Conservation (phyloP, 2,329 filamentous ascomycete genomes). For the Aspergillus sp. region DNA sequence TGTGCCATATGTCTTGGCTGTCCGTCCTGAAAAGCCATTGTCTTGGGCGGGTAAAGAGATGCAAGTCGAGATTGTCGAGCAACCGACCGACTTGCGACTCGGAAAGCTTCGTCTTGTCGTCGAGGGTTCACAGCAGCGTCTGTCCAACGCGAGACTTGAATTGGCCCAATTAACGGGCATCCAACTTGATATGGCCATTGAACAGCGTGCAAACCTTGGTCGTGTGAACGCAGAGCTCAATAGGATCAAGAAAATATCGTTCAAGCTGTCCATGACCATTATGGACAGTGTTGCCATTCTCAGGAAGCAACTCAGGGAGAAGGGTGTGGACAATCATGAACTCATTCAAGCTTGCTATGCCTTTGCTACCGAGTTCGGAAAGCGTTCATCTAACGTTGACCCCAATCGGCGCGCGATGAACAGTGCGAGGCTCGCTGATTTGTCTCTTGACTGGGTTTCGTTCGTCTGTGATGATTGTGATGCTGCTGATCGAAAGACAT, state of each 20-base stretch:
- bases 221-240: constrained; percentile 88
- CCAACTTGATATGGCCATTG: constrained; percentile 84
- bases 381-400: constrained; percentile 91
- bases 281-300: constrained; percentile 98
- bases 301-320: constrained; percentile 68
- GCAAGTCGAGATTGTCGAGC: constrained; percentile 69
- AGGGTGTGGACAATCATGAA: constrained; percentile 84
- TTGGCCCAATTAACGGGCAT: constrained; percentile 79
- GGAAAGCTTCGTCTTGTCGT: constrained; percentile 87
- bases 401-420: constrained; percentile 95
- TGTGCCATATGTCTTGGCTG: constrained; percentile 81
- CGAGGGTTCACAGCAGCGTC: constrained; percentile 75
- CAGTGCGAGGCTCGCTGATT: constrained; percentile 88
- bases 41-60: constrained; percentile 80
- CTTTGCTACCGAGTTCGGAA: constrained; percentile 98
- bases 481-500: constrained; percentile 90
- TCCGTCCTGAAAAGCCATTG: constrained; percentile 76
- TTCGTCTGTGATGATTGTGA: constrained; percentile 98
- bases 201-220: constrained; percentile 88
- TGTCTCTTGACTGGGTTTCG: constrained; percentile 94
- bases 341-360: constrained; percentile 97
- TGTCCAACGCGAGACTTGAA: constrained; percentile 74
- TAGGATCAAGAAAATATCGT: constrained; percentile 92
- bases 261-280: constrained; percentile 95
- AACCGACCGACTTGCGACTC: constrained; percentile 79